Conservation (phyloP, 1,284 basidiomycete genomes). For the Papiliotrema nemorosa region DNA sequence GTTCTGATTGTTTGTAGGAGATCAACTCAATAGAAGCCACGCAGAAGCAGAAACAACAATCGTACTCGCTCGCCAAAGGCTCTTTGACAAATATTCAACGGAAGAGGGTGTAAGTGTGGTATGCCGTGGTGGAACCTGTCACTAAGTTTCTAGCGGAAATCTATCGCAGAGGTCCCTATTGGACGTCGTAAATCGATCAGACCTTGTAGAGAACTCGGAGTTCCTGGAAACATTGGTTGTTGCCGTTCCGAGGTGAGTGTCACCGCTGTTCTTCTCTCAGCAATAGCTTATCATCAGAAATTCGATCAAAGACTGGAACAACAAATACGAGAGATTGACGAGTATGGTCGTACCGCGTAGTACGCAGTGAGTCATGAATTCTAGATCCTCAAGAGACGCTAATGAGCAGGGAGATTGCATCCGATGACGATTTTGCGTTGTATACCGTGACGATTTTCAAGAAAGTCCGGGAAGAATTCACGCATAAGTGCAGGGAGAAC, state of each 20-base stretch:
- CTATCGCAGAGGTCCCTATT: slow-evolving; percentile 81
- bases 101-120: slow-evolving; percentile 6
- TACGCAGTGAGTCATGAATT: slow-evolving; percentile 59
- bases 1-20: slow-evolving; percentile 57
- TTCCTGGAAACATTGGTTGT: slow-evolving; percentile 91
- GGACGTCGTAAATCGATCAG: slow-evolving; percentile 77
- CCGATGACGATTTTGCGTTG: slow-evolving; percentile 86
- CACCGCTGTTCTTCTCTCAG: not conserved
- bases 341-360: slow-evolving; percentile 95
- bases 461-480: slow-evolving; percentile 85
- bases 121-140: not conserved
- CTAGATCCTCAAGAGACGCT: not conserved
- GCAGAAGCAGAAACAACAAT: slow-evolving; percentile 83
- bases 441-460: slow-evolving; percentile 89
- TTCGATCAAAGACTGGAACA: slow-evolving; percentile 80
- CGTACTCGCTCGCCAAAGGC: slow-evolving; percentile 93
- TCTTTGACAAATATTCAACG: slow-evolving; percentile 81
- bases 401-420: slow-evolving; percentile 58
- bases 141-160: slow-evolving; percentile 66
- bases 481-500: slow-evolving; percentile 91
- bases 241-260: slow-evolving; percentile 81
- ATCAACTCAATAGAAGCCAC: slow-evolving; percentile 83
- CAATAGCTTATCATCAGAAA: slow-evolving; percentile 55
- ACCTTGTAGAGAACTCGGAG: slow-evolving; percentile 76
- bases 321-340: slow-evolving; percentile 82